Base-by-base conservation (phyloP, 1,284 basidiomycete genomes). In the Omphalotus olearius region DNA sequence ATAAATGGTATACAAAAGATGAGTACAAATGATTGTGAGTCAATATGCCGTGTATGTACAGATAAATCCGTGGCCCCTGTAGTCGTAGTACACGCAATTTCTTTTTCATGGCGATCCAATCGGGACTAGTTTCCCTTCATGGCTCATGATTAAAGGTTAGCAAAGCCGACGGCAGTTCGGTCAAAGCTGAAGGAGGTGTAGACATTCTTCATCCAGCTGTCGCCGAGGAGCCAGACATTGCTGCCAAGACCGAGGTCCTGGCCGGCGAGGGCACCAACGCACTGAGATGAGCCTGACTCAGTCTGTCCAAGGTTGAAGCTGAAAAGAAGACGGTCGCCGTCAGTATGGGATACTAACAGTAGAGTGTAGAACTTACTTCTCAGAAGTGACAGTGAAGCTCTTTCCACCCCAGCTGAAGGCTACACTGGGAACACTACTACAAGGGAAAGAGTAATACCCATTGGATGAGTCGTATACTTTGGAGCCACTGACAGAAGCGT, bases 151-250 rank as follows among this genome's bases (percentile, higher is more conserved):
- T n/a, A n/a, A 25, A 54, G 48, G 10, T 7, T 11, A 11, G 52
- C 52, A 30, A 51, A 54, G n/a, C 53, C 49, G 14, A 54, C 53
- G 42, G 53, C 53, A 28, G 40, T 43, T 18, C 47, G 18, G n/a
- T 51, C 53, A 23, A 50, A 54, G 42, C 39, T 41, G 37, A 54
- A 54, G 20, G 45, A 48, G 16, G 53, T 47, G 35, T 54, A 54
- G 18, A 51, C 53, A 35, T 51, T 54, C 49, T 54, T 54, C 53
- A 54, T 51, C 26, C 46, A 54, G 39, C 54, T 54, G 40, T 70
- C 69, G 47, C 70, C 72, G 7, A 70, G 59, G 47, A 75, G 63
- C 67, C 69, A 73, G 50, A 59, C 56, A 14, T 50, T 45, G 20
- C 40, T 42, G 42, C 59, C 57, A 37, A 56, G 46, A 38, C 58